These are phyloP conservation scores for Populus hybrid DNA, from an alignment of 441 rosid genomes.

Conservation along the genomic window DNA sequence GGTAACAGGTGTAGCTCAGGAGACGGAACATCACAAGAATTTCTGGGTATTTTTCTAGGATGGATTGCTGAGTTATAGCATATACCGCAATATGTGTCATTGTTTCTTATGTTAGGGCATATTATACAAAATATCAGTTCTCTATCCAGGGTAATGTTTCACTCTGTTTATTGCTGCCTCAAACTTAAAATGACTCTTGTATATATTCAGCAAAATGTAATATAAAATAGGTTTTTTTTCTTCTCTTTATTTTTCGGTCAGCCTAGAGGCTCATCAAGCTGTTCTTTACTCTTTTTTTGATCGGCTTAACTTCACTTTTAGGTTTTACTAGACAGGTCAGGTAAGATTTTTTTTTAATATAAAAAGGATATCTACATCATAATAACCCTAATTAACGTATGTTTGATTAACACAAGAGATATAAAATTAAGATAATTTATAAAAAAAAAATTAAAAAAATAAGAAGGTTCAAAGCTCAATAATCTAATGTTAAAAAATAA, in stretches of 20 bases:
- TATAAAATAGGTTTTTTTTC: not conserved
- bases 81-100: not conserved
- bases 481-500: no score
- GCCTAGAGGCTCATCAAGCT: not conserved
- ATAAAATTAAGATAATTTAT: fast-evolving
- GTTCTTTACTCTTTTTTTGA: no score
- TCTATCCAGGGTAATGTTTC: not conserved
- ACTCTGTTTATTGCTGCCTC: not conserved
- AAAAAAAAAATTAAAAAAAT: no score
- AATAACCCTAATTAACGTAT: no score
- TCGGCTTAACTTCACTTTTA: not conserved
- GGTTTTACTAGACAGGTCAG: no score
- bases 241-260: not conserved
- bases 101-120: not conserved
- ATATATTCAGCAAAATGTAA: not conserved
- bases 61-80: constrained; percentile 6
- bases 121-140: not conserved
- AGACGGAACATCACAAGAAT: not conserved
- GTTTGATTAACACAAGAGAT: fast-evolving
- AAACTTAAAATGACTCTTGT: not conserved
- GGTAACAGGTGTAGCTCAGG: not conserved
- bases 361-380: no score
- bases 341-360: no score
- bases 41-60: constrained; percentile 4
- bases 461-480: fast-evolving